Evolutionary conservation across 2,329 filamentous ascomycete genomes (phyloP).

Genomic region (Bipolaris zeicola): DNA sequence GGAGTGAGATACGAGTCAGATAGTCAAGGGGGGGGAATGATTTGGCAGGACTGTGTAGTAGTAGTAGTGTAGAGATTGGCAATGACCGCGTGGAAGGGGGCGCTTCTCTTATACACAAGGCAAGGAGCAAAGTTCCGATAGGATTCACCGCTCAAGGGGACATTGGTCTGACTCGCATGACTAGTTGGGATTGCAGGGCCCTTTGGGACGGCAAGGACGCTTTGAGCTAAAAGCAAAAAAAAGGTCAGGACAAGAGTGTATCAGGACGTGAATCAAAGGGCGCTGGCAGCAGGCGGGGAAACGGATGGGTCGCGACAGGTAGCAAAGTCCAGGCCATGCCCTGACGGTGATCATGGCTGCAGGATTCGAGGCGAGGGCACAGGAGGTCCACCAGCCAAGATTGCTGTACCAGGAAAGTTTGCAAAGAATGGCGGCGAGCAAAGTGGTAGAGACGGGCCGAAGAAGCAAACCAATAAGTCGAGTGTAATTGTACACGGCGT

Average conservation of each 20-base stretch:
- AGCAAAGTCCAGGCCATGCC: constrained; percentile 44
- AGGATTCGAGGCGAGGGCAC: background rate
- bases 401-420: background rate
- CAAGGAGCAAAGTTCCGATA: constrained; percentile 7
- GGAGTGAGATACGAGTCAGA: constrained; percentile 10
- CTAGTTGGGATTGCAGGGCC: constrained; percentile 15
- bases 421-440: background rate
- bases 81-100: constrained; percentile 24
- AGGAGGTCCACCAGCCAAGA: background rate
- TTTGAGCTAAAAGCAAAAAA: constrained; percentile 39
- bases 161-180: constrained; percentile 36
- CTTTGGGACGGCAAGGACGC: constrained; percentile 19
- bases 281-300: constrained; percentile 30
- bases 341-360: constrained; percentile 22
- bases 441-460: constrained; percentile 19
- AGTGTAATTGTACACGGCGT: constrained; percentile 4
- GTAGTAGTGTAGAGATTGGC: constrained; percentile 4
- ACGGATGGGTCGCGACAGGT: constrained; percentile 40
- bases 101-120: constrained; percentile 32
- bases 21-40: constrained; percentile 1
- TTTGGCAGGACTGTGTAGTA: constrained; percentile 10
- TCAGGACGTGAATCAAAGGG: constrained; percentile 21
- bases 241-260: constrained; percentile 3
- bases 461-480: constrained; percentile 18
- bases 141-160: constrained; percentile 26